A percentile compares a stretch with the other conserved stretches of the same genome.
phyloP scores from a whole-genome alignment of 345 rosid species.

The Dipteronia sinensis region DNA sequence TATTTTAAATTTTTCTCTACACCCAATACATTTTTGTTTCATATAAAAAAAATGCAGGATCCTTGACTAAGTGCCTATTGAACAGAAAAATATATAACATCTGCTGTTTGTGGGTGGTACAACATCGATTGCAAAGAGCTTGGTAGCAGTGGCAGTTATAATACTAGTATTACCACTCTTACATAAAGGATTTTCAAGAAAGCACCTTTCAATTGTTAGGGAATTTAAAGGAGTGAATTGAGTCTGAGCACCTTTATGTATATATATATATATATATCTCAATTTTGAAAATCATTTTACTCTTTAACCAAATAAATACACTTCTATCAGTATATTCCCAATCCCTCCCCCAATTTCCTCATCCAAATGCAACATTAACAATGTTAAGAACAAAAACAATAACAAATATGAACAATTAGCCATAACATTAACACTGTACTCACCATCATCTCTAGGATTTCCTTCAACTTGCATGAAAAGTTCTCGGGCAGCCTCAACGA shows the following conservation, averaged over 20 bases:
- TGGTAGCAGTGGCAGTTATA: not conserved
- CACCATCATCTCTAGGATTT: slow-evolving; percentile 45
- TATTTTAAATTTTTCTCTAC: not conserved
- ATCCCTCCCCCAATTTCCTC: not conserved
- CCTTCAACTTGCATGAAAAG: slow-evolving; percentile 85
- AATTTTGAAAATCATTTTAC: not conserved
- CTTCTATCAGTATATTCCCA: not conserved
- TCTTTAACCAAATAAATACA: not conserved
- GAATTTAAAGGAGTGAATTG: not conserved
- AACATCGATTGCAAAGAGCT: not conserved
- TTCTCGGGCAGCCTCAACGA: slow-evolving; percentile 83
- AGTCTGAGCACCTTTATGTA: not conserved
- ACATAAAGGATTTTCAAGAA: not conserved
- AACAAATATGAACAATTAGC: slow-evolving; percentile 2
- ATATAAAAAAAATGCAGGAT: not conserved
- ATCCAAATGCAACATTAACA: not conserved
- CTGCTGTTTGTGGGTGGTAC: not conserved
- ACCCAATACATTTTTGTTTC: not conserved
- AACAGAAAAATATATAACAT: not conserved
- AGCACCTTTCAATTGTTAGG: not conserved
- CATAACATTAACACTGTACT: slow-evolving; percentile 17
- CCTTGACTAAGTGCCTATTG: not conserved
- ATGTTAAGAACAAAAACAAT: not conserved
- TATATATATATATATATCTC: not conserved
- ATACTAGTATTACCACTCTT: not conserved